Conservation (phyloP, 106 monocot species). For the Phalaenopsis aphrodite region DNA sequence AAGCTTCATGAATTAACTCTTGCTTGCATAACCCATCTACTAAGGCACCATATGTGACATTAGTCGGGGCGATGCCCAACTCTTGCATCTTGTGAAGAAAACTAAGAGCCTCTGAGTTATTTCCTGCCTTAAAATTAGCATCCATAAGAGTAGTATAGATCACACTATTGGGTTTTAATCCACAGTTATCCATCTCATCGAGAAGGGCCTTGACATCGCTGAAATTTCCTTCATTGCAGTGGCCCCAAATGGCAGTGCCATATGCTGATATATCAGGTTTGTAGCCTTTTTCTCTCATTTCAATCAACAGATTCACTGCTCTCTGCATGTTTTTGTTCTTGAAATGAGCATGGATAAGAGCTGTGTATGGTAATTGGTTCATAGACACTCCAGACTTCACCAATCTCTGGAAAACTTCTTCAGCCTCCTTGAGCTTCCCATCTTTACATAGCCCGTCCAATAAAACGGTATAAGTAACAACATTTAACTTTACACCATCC, state of each 20-base stretch:
- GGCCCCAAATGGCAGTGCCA: slow-evolving; percentile 68
- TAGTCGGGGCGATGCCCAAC: slow-evolving; percentile 27
- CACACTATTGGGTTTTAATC: slow-evolving; percentile 57
- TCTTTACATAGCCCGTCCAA: slow-evolving; percentile 77
- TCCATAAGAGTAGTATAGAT: slow-evolving; percentile 72
- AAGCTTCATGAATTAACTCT: slow-evolving; percentile 68
- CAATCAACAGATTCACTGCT: slow-evolving; percentile 35
- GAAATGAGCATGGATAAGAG: slow-evolving; percentile 68
- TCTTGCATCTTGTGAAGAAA: slow-evolving; percentile 56
- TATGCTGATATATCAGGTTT: slow-evolving; percentile 54
- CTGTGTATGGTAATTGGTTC: slow-evolving; percentile 58
- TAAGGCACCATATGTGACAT: slow-evolving; percentile 71
- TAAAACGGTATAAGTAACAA: slow-evolving; percentile 63
- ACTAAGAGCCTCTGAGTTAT: slow-evolving; percentile 49
- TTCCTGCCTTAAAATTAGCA: slow-evolving; percentile 61
- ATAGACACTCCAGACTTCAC: slow-evolving; percentile 31
- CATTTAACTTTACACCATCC: slow-evolving; percentile 47
- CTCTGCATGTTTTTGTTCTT: slow-evolving; percentile 39
- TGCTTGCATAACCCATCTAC: slow-evolving; percentile 87
- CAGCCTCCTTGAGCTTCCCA: slow-evolving; percentile 56
- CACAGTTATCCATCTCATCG: slow-evolving; percentile 42
- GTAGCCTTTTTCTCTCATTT: slow-evolving; percentile 56
- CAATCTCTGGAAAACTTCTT: slow-evolving; percentile 55
- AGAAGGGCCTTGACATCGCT: slow-evolving; percentile 42
- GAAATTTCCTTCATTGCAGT: slow-evolving; percentile 52